Base-by-base conservation (phyloP, 768 basidiomycete genomes). In the Termitomyces sp. region DNA sequence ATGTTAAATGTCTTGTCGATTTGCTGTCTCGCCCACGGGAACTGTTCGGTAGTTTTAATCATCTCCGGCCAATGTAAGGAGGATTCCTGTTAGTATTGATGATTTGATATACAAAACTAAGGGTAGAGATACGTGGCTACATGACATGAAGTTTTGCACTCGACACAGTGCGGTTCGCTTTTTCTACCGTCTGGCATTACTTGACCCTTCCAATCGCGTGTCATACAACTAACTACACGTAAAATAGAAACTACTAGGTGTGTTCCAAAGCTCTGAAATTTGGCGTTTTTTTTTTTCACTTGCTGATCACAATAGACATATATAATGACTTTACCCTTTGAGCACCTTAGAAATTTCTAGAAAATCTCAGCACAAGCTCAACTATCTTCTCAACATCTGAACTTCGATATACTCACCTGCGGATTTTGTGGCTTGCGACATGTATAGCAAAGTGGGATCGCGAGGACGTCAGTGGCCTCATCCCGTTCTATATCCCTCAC, bases 1-100 rank as follows among this genome's bases (percentile, higher is more conserved):
- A 61, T 62, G 10, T 27, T n/a, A 47, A 56, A 63, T 1, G 56
- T 58, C n/a, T 62, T 61, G 37, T 68, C 67, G 0, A 23, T n/a
- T 23, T 55, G 54, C 40, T 39, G 62, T 28, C 43, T 52, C 14
- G 60, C 52, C 67, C 67, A 67, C 5, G 64, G 67, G 52, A 68
- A 68, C 47, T 64, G 66, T 40, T 63, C 62, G 27, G 60, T 49
- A 34, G 62, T 61, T 4, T 52, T 57, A 19, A 59, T 58, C 61
- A 66, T 59, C 19, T 59, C 60, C 2, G 63, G 60, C 23, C 19
- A 39, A 21, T 54, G 47, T 19, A 39, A 5, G 1, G 5, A n/a
- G 12, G 42, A 21, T 12, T 43, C 42, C 23, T 43, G 12, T 21
- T 23, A 43, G 11, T 43, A 23, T 12, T 41, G 21, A 11, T 19